Conservation (phyloP, 345 rosid genomes). For the Salix koriyanagi region DNA sequence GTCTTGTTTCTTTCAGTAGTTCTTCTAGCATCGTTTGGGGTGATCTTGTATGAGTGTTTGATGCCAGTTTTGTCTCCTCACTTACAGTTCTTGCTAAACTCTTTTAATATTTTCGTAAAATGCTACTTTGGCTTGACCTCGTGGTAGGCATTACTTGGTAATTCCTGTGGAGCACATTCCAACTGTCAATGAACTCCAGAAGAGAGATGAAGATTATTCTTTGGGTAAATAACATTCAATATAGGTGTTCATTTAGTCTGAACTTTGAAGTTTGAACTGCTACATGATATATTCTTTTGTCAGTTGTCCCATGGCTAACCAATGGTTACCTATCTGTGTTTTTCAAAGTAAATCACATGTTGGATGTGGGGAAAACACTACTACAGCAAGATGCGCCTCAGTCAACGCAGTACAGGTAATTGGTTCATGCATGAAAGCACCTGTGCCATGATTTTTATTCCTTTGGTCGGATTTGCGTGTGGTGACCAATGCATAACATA, state of each 20-base stretch:
- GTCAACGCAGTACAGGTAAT: slow-evolving; percentile 47
- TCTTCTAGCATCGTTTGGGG: too few species aligned
- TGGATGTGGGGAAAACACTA: slow-evolving; percentile 64
- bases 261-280: neutral
- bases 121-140: neutral
- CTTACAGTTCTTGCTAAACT: neutral
- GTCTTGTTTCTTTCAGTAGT: too few species aligned
- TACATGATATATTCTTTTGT: neutral
- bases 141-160: slow-evolving; percentile 75
- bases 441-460: neutral
- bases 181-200: slow-evolving; percentile 58
- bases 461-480: neutral
- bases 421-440: slow-evolving; percentile 2
- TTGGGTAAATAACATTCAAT: slow-evolving; percentile 40
- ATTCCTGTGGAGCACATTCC: slow-evolving; percentile 75
- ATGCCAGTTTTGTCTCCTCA: neutral
- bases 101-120: neutral
- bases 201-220: slow-evolving; percentile 64
- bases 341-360: slow-evolving; percentile 69
- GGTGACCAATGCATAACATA: neutral
- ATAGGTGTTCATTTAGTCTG: neutral
- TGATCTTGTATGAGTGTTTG: neutral
- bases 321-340: slow-evolving; percentile 7
- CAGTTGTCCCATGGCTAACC: neutral
- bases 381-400: slow-evolving; percentile 64